Evolutionary conservation across 1,139 yeast species (phyloP).

Genomic region (Zhuliangozyma blackwelliae): DNA sequence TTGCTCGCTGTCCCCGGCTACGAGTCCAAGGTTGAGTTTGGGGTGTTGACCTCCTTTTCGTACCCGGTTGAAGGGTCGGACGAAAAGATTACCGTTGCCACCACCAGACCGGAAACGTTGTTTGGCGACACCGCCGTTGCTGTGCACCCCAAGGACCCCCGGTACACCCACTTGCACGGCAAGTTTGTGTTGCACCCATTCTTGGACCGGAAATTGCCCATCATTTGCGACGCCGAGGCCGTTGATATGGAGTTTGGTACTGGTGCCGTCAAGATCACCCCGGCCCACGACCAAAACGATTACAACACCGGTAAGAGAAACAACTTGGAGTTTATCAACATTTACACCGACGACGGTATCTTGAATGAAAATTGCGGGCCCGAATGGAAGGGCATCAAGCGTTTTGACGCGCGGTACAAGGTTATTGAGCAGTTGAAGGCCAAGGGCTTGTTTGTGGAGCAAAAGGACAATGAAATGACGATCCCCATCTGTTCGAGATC

Average conservation of each 20-base stretch:
- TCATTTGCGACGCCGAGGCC: constrained; percentile 84
- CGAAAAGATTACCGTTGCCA: constrained; percentile 87
- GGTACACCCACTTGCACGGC: constrained; percentile 94
- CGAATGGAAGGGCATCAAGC: constrained; percentile 83
- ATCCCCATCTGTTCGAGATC: constrained; percentile 93
- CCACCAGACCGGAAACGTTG: constrained; percentile 97
- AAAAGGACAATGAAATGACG: constrained; percentile 92
- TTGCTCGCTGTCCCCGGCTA: constrained; percentile 83
- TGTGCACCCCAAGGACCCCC: constrained; percentile 89
- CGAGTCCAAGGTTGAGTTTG: constrained; percentile 87
- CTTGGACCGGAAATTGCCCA: constrained; percentile 79
- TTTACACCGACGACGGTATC: constrained; percentile 86
- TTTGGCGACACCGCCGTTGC: constrained; percentile 98
- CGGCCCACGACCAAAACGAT: constrained; percentile 98
- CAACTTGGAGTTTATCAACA: constrained; percentile 80
- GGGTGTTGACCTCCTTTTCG: constrained; percentile 91
- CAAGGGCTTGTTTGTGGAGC: constrained; percentile 73
- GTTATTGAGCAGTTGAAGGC: constrained; percentile 80
- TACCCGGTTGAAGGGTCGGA: constrained; percentile 86
- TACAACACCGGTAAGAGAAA: constrained; percentile 94
- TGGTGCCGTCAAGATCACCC: constrained; percentile 98
- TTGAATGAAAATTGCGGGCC: constrained; percentile 88
- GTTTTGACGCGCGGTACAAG: constrained; percentile 87
- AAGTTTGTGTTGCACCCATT: constrained; percentile 89
- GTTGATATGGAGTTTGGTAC: constrained; percentile 99